Evolutionary conservation across 768 basidiomycete species (phyloP).

Genomic region (Psilocybe cubensis): DNA sequence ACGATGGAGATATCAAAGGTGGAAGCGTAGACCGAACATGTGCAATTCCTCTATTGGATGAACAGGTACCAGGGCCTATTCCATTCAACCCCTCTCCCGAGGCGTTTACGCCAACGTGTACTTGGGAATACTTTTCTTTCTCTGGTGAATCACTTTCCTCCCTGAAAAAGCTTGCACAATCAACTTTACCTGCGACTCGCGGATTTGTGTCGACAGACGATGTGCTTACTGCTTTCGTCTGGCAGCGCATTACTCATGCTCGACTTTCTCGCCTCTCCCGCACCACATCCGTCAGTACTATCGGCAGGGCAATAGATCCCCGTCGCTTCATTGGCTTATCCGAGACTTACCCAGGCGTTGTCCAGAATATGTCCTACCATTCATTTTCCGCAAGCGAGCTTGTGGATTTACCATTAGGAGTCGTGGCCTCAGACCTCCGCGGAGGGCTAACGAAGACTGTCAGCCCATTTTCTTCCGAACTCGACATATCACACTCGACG

Average conservation of each 20-base stretch:
- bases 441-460: constrained; percentile 9
- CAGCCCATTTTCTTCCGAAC: neutral
- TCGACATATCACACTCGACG: constrained; percentile 18
- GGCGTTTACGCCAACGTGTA: constrained; percentile 2
- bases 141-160: constrained; percentile 11
- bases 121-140: constrained; percentile 24
- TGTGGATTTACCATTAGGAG: constrained; percentile 20
- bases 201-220: constrained; percentile 31
- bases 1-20: constrained; percentile 18
- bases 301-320: constrained; percentile 29
- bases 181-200: constrained; percentile 11
- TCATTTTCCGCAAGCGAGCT: constrained; percentile 15
- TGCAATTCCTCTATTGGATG: constrained; percentile 23
- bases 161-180: constrained; percentile 23
- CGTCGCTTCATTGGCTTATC: constrained; percentile 27
- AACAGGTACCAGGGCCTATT: neutral
- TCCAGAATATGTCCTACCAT: constrained; percentile 29
- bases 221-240: constrained; percentile 28
- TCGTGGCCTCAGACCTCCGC: constrained; percentile 26
- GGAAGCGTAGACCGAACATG: constrained; percentile 22
- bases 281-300: constrained; percentile 3
- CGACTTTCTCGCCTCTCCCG: constrained; percentile 24
- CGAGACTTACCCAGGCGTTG: constrained; percentile 24
- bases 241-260: constrained; percentile 27
- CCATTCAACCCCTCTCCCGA: neutral